Evolutionary conservation across 2,329 filamentous ascomycete genomes (phyloP).

Genomic region (Pyrenophora teres): DNA sequence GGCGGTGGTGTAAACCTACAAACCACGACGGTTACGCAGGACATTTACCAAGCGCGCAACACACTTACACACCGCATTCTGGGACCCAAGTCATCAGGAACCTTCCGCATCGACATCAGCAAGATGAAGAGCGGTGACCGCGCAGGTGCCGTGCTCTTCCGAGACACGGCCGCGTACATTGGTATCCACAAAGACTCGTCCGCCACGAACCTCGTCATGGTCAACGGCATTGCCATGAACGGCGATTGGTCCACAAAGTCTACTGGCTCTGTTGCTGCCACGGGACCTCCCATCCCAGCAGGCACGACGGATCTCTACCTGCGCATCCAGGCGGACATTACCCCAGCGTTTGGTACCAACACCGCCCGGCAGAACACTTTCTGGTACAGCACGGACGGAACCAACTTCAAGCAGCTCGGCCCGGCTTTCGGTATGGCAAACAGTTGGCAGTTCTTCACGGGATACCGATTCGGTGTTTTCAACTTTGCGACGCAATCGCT

Average conservation of each 20-base stretch:
- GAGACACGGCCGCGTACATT: constrained; percentile 60
- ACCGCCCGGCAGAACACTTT: constrained; percentile 36
- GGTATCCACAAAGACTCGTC: constrained; percentile 53
- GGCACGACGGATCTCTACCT: constrained; percentile 38
- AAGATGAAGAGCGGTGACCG: constrained; percentile 59
- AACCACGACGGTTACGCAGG: constrained; percentile 58
- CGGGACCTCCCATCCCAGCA: constrained; percentile 20
- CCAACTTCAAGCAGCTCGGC: constrained; percentile 39
- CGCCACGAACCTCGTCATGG: constrained; percentile 43
- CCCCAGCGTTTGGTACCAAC: constrained; percentile 37
- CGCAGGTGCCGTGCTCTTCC: constrained; percentile 59
- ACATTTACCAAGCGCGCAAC: constrained; percentile 53
- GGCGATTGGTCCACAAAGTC: constrained; percentile 40
- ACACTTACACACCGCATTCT: constrained; percentile 51
- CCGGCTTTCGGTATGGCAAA: constrained; percentile 41
- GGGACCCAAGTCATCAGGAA: constrained; percentile 52
- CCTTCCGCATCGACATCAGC: constrained; percentile 56
- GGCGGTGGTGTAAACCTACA: constrained; percentile 52
- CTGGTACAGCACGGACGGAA: constrained; percentile 47
- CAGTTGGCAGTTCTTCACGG: constrained; percentile 47
- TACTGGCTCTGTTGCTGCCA: constrained; percentile 37
- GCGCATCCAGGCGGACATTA: constrained; percentile 43
- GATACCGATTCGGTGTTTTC: constrained; percentile 48
- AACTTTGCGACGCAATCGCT: constrained; percentile 46
- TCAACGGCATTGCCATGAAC: constrained; percentile 49